Percentiles rank a stretch among this genome's conserved stretches.
Evolutionary conservation across 2,329 filamentous ascomycete species (phyloP).

Genomic region (Ilyonectria sp.): DNA sequence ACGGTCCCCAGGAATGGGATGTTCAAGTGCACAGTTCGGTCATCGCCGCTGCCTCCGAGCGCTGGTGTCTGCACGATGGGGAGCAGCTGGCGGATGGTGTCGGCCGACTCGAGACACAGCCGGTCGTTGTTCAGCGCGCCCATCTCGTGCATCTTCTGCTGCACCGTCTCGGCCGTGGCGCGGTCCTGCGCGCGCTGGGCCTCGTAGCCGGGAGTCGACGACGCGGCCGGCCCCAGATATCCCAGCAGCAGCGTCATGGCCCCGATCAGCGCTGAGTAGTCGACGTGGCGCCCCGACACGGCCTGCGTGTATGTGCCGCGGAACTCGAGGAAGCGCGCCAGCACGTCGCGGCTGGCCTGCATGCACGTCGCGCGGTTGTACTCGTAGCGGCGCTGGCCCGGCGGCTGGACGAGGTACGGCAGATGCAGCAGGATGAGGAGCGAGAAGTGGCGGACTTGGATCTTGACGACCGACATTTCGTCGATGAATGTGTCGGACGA

Average conservation of each 20-base stretch:
- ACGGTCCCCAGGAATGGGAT: constrained; percentile 65
- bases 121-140: constrained; percentile 57
- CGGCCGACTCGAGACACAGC: constrained; percentile 59
- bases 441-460: constrained; percentile 67
- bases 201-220: constrained; percentile 47
- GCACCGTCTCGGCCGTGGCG: constrained; percentile 54
- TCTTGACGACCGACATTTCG: constrained; percentile 54
- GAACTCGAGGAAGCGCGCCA: constrained; percentile 65
- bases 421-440: constrained; percentile 68
- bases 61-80: constrained; percentile 56
- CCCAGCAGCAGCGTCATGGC: constrained; percentile 66
- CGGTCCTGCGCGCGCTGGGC: constrained; percentile 51
- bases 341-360: constrained; percentile 65
- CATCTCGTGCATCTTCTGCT: constrained; percentile 57
- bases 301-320: constrained; percentile 48
- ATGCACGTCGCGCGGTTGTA: constrained; percentile 61
- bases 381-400: constrained; percentile 62
- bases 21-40: constrained; percentile 55
- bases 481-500: constrained; percentile 37
- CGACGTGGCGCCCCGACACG: constrained; percentile 59
- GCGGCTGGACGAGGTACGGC: constrained; percentile 66
- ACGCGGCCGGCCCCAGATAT: constrained; percentile 60
- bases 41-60: constrained; percentile 24
- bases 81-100: constrained; percentile 60
- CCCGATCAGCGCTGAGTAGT: constrained; percentile 68